These are phyloP conservation scores for Citrullus amarus DNA, from an alignment of 306 rosid genomes.

Conservation along the genomic window DNA sequence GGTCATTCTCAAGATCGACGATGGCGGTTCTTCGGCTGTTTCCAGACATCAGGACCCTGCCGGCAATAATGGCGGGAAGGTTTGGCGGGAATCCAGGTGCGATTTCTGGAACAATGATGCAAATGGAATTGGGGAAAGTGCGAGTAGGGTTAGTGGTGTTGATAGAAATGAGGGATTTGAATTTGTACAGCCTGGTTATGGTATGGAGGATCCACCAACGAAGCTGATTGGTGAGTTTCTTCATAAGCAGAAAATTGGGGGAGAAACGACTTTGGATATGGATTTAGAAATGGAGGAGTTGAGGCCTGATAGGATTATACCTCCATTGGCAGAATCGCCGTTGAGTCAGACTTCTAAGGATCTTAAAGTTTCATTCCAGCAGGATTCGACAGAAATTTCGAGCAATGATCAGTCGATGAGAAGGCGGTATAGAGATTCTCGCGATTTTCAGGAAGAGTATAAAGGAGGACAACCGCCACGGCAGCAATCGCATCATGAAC, in stretches of 20 bases:
- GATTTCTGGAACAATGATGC: slow-evolving; percentile 20
- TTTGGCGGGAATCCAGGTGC: slow-evolving; percentile 39
- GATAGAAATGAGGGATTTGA: slow-evolving; percentile 20
- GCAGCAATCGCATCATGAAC: slow-evolving; percentile 16
- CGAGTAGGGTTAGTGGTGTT: background rate
- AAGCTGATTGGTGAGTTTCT: slow-evolving; percentile 37
- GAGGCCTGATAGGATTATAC: slow-evolving; percentile 6
- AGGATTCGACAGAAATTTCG: slow-evolving; percentile 10
- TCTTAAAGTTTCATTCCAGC: slow-evolving; percentile 46
- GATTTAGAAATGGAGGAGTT: slow-evolving; percentile 63
- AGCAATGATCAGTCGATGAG: slow-evolving; percentile 25
- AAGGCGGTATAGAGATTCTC: slow-evolving; percentile 32
- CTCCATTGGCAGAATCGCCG: slow-evolving; percentile 47
- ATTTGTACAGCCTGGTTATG: slow-evolving; percentile 13
- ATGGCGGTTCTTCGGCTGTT: background rate
- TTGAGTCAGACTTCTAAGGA: slow-evolving; percentile 26
- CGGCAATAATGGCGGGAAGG: background rate
- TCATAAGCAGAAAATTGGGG: slow-evolving; percentile 33
- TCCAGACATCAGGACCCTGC: background rate
- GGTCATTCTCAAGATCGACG: slow-evolving; percentile 34
- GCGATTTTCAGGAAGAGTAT: background rate
- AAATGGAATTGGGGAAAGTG: background rate
- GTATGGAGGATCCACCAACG: slow-evolving; percentile 41
- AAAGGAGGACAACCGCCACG: slow-evolving; percentile 13
- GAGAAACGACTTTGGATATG: slow-evolving; percentile 44